A percentile compares a stretch with the other conserved stretches of the same genome.
Conservation (phyloP, 495 filamentous ascomycete genomes). For the Tuber brumale region DNA sequence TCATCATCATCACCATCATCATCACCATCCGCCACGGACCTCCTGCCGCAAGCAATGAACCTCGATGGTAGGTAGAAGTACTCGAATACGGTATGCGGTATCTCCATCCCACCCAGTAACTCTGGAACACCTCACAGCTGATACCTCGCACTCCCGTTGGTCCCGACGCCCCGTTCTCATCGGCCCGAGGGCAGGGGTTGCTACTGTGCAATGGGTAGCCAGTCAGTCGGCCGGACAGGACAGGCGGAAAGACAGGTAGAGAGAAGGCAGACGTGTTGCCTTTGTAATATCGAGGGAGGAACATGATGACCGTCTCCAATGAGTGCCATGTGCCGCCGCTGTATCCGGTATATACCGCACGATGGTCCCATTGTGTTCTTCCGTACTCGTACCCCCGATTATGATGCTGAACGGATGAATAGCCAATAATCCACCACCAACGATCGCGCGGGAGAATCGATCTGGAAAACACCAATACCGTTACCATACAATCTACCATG, state of each 20-base stretch:
- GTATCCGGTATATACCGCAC: background rate
- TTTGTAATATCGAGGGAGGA: background rate
- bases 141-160: background rate
- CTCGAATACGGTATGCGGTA: background rate
- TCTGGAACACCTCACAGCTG: background rate
- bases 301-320: background rate
- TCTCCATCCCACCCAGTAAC: background rate
- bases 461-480: background rate
- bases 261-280: background rate
- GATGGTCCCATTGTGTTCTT: background rate
- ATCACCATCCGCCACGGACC: background rate
- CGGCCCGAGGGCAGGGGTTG: background rate
- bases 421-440: background rate
- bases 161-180: background rate
- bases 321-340: background rate
- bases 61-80: background rate
- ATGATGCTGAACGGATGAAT: background rate
- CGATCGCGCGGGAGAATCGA: background rate
- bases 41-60: background rate
- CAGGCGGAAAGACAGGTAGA: background rate
- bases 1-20: background rate
- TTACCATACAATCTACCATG: background rate
- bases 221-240: background rate
- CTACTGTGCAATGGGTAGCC: background rate
- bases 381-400: background rate